Evolutionary conservation across 495 filamentous ascomycete species (phyloP).

Genomic region (Terfezia boudieri): DNA sequence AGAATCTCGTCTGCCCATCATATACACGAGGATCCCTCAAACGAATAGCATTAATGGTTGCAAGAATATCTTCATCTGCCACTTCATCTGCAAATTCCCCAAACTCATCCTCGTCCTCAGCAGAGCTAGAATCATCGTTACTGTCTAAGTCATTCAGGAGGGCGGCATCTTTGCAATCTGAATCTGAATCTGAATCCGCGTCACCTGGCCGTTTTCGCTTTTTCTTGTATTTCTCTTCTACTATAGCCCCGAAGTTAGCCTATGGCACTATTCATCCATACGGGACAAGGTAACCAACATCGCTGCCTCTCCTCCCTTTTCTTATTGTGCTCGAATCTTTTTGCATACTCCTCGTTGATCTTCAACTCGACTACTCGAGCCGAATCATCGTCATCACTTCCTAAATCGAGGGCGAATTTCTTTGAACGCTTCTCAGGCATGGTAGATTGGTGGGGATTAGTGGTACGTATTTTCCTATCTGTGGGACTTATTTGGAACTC

Average conservation of each 20-base stretch:
- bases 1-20: slow-evolving; percentile 58
- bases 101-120: slow-evolving; percentile 74
- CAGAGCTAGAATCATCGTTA: slow-evolving; percentile 32
- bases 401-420: not conserved
- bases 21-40: slow-evolving; percentile 80
- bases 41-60: slow-evolving; percentile 63
- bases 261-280: not conserved
- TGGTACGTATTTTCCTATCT: too few species aligned
- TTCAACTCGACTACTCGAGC: slow-evolving; percentile 32
- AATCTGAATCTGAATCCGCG: slow-evolving; percentile 12
- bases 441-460: too few species aligned
- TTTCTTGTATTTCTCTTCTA: slow-evolving; percentile 74
- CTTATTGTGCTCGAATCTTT: slow-evolving; percentile 86
- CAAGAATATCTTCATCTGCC: slow-evolving; percentile 67
- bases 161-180: too few species aligned
- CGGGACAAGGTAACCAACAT: slow-evolving; percentile 28
- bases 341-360: slow-evolving; percentile 78
- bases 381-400: not conserved
- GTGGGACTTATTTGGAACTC: too few species aligned
- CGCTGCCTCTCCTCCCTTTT: slow-evolving; percentile 74
- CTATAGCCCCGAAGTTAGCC: slow-evolving; percentile 20
- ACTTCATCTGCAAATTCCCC: slow-evolving; percentile 58
- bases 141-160: slow-evolving; percentile 24
- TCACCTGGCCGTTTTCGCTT: slow-evolving; percentile 16
- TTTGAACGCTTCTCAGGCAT: not conserved